A percentile compares a stretch with the other conserved stretches of the same genome.
phyloP scores from a whole-genome alignment of 225 moss, liverwort and hornwort genomes.

The Climacium dendroides region DNA sequence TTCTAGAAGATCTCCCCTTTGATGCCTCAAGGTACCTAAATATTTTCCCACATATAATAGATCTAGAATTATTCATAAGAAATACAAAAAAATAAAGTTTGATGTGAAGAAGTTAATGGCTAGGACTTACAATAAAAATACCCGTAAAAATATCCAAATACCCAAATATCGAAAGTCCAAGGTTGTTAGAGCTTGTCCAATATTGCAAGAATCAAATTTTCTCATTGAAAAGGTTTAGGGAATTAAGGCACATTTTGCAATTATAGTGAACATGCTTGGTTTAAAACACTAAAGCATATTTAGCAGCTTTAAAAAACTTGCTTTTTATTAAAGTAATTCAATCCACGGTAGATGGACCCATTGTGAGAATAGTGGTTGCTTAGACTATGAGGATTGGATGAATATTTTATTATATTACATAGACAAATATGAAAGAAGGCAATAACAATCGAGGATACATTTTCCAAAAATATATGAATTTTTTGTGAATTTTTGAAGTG shows the following conservation, averaged over 20 bases:
- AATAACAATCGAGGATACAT: too few relatives aligned
- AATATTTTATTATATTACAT: too few relatives aligned
- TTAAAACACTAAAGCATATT: too few relatives aligned
- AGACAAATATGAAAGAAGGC: too few relatives aligned
- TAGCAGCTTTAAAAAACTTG: too few relatives aligned
- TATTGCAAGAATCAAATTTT: neutral
- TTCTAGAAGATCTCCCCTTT: neutral
- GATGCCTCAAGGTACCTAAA: neutral
- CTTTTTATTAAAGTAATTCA: too few relatives aligned
- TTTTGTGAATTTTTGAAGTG: too few relatives aligned
- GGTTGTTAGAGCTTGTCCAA: neutral
- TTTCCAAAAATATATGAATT: too few relatives aligned
- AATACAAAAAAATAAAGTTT: neutral
- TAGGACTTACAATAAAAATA: neutral
- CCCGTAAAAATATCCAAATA: too few relatives aligned
- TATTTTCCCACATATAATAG: neutral
- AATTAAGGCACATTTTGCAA: neutral
- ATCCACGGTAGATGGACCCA: too few relatives aligned
- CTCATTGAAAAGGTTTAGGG: neutral
- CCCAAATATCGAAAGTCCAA: neutral
- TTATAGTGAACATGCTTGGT: neutral
- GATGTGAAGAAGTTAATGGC: neutral
- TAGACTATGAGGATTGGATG: too few relatives aligned
- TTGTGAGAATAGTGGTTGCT: too few relatives aligned
- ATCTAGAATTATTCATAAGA: neutral